Conservation (phyloP, 495 filamentous ascomycete species). For the Aspergillus leporis region DNA sequence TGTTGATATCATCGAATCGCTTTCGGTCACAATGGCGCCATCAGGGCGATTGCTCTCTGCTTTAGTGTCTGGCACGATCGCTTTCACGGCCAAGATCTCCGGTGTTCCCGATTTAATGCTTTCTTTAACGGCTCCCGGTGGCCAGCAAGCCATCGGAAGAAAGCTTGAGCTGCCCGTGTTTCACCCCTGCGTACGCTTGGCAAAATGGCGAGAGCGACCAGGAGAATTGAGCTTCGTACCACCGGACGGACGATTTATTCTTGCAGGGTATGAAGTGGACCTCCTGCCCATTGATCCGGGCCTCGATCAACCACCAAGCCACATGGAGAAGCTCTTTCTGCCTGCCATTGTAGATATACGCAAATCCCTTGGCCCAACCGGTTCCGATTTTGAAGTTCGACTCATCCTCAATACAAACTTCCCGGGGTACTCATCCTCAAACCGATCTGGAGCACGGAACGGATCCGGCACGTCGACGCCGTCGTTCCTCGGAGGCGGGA, state of each 20-base stretch:
- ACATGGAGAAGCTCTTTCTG: conserved; percentile 68
- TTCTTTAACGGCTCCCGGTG: conserved; percentile 74
- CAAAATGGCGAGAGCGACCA: conserved; percentile 80
- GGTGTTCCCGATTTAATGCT: conserved; percentile 88
- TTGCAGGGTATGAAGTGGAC: conserved; percentile 94
- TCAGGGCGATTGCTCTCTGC: conserved; percentile 85
- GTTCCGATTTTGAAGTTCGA: conserved; percentile 87
- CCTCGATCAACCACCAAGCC: conserved; percentile 45
- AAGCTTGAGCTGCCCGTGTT: conserved; percentile 90
- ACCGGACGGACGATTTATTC: conserved; percentile 91
- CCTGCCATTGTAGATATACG: conserved; percentile 81
- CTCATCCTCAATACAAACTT: conserved; percentile 69
- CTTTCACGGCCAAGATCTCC: conserved; percentile 91
- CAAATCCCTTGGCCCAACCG: conserved; percentile 69
- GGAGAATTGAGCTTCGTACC: conserved; percentile 93
- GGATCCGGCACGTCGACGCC: conserved; percentile 61
- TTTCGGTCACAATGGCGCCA: conserved; percentile 83
- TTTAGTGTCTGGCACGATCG: conserved; percentile 88
- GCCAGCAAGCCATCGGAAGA: conserved; percentile 67
- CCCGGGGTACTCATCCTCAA: conserved; percentile 38
- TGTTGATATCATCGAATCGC: conserved; percentile 90
- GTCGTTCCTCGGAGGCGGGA: conserved; percentile 59
- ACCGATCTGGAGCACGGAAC: conserved; percentile 34
- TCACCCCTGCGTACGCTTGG: conserved; percentile 89
- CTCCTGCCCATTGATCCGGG: conserved; percentile 65